Percentiles rank a stretch among this genome's conserved stretches.
Conservation (phyloP, 2,329 filamentous ascomycete species). For the Aspergillaceae sp. region DNA sequence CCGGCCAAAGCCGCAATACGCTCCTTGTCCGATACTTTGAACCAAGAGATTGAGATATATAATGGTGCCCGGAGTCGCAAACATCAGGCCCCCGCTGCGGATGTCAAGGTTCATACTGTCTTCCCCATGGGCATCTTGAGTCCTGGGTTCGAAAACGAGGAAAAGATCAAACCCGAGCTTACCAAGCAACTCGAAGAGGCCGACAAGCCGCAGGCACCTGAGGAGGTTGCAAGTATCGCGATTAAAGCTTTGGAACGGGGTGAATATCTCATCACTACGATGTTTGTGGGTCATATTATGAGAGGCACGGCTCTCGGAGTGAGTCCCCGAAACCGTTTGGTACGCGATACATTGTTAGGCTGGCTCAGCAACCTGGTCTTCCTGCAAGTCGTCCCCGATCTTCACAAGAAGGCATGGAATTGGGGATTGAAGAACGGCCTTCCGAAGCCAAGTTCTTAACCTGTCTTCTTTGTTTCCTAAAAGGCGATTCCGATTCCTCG, state of each 20-base stretch:
- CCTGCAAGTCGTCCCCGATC: constrained; percentile 49
- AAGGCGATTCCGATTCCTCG: neutral
- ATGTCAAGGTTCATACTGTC: constrained; percentile 71
- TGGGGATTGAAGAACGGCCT: constrained; percentile 52
- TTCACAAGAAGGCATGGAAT: constrained; percentile 48
- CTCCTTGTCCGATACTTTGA: constrained; percentile 71
- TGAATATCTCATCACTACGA: constrained; percentile 69
- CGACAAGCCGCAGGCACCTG: constrained; percentile 71
- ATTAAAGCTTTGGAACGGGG: constrained; percentile 71
- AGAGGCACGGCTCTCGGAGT: constrained; percentile 49
- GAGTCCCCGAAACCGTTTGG: constrained; percentile 44
- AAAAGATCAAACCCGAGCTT: constrained; percentile 68
- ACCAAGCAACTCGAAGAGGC: constrained; percentile 70
- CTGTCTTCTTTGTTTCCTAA: neutral
- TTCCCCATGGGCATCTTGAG: constrained; percentile 76
- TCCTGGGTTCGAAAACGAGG: constrained; percentile 67
- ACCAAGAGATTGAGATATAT: constrained; percentile 79
- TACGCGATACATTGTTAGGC: constrained; percentile 47
- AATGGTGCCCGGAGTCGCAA: constrained; percentile 50
- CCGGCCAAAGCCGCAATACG: constrained; percentile 80
- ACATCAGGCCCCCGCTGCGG: constrained; percentile 44
- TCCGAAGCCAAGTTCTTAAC: neutral
- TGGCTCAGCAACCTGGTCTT: constrained; percentile 48
- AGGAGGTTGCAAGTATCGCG: constrained; percentile 62
- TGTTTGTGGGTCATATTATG: constrained; percentile 63